phyloP scores from a whole-genome alignment of 139 green algal genomes.

The Haematococcus lacustris region DNA sequence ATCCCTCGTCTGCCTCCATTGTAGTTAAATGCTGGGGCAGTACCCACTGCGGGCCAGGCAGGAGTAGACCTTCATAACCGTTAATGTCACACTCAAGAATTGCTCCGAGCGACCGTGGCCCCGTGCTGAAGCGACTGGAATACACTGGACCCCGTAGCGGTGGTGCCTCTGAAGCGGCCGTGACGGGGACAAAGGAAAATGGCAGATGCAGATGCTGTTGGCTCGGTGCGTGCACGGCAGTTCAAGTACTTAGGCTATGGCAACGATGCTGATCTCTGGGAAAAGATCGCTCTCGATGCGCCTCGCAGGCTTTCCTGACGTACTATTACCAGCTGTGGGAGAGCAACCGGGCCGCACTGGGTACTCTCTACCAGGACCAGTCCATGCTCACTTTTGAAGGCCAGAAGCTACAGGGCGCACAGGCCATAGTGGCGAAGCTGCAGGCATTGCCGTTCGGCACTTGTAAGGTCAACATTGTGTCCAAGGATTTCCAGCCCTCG shows the following conservation, averaged over 20 bases:
- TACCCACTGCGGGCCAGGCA: too few species aligned
- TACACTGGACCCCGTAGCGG: too few species aligned
- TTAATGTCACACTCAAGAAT: too few species aligned
- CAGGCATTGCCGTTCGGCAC: conserved; percentile 68
- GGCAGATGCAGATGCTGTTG: not conserved
- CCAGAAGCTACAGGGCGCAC: conserved; percentile 61
- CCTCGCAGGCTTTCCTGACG: conserved; percentile 69
- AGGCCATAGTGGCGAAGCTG: conserved; percentile 71
- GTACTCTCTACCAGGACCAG: conserved; percentile 74
- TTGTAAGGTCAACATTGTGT: conserved; percentile 62
- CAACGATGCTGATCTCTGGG: not conserved
- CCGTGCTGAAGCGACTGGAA: too few species aligned
- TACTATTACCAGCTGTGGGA: conserved; percentile 96
- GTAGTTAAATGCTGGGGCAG: too few species aligned
- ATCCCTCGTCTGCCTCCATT: too few species aligned
- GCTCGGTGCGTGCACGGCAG: not conserved
- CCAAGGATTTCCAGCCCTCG: conserved; percentile 81
- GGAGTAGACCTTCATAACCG: too few species aligned
- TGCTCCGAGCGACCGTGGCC: too few species aligned
- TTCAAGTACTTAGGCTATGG: not conserved
- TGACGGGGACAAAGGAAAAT: too few species aligned
- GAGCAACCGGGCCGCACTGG: conserved; percentile 61
- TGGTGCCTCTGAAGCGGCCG: too few species aligned
- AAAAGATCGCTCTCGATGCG: too few species aligned
- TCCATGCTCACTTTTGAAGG: conserved; percentile 84